Percentiles rank a stretch among this genome's conserved stretches.
These are phyloP conservation scores for Syzygium aqueum DNA, from an alignment of 345 rosid species.

Conservation along the genomic window DNA sequence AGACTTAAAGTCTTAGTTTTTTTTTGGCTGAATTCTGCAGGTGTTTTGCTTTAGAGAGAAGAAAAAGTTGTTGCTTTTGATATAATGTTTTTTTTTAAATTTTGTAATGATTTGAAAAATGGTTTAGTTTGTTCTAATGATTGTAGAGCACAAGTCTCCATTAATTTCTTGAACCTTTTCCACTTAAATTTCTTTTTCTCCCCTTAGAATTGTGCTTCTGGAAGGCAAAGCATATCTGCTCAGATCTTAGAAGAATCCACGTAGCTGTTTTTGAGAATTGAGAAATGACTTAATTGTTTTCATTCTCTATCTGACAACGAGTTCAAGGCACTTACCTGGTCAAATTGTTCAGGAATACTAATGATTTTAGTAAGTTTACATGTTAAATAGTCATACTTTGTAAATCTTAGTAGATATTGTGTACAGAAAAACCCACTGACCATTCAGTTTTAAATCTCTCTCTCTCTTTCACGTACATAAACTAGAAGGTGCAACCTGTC, in stretches of 20 bases:
- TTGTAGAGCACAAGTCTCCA: background rate
- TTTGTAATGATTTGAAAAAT: background rate
- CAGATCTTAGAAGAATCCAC: background rate
- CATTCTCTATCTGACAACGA: background rate
- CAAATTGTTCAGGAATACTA: background rate
- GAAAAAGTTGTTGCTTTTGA: background rate
- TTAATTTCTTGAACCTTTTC: background rate
- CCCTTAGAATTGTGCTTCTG: background rate
- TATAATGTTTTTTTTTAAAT: background rate
- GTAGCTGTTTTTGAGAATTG: background rate
- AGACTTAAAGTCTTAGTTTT: background rate
- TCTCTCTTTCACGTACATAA: background rate
- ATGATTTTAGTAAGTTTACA: background rate
- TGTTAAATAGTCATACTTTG: background rate
- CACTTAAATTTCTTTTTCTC: background rate
- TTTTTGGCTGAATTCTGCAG: background rate
- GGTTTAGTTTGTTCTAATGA: background rate
- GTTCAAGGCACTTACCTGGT: background rate
- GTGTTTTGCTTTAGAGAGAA: background rate
- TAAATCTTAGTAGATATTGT: background rate
- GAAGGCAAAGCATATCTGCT: background rate
- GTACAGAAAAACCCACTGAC: background rate
- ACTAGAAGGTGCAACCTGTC: background rate
- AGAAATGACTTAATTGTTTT: background rate
- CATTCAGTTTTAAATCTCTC: background rate